Evolutionary conservation across 2,329 filamentous ascomycete species (phyloP), one percentile per base, ranked within the genome.

Genomic region (Fusarium chlamydosporum): DNA sequence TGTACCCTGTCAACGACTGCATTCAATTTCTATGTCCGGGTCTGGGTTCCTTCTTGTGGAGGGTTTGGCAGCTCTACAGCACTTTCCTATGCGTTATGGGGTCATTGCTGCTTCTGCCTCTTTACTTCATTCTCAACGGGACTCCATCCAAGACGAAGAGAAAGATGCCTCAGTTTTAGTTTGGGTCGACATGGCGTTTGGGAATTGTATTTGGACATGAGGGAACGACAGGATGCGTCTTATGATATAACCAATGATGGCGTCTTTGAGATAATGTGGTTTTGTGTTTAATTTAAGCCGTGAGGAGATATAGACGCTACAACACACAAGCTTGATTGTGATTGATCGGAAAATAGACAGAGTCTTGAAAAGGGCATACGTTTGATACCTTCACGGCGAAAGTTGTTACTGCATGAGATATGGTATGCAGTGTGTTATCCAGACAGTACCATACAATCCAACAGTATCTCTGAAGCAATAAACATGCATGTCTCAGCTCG

Each of bases 1-100:
- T 94, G 9, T 97, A 97, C 75, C 92, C 95, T 73, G 83, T 88
- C 1, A 90, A 89, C 48, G 91, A 97, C 70, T 90, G 90, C 66
- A 81, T 95, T 64, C 90, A 90, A 72, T 96, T 96, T 75, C 72
- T 94, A 18, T 73, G 86, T 16, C 88, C 91, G 12, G 84, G 86
- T 0, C 79, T 90, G 0, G 88, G 87, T 0, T 79, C 82, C 9
- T 74, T 86, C 26, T 77, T 93, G 2, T 82, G 86, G 78, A 67
- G 84, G 4, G 11, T 73, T 1, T 91, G 86, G 84, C 91, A 94
- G 76, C 80, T 90, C 20, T 82, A 88, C 54, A 88, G 88, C 5
- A 91, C 91, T 0, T 65, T 86, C 5, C 75, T 92, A 6, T 95
- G 91, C 69, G 80, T 92, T 2, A 2, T 91, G 2, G 88, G 88